Percentiles rank a stretch among this genome's conserved stretches.
Evolutionary conservation across 148 eudicot genomes (phyloP).

Genomic region (Rhododendron ovatum): DNA sequence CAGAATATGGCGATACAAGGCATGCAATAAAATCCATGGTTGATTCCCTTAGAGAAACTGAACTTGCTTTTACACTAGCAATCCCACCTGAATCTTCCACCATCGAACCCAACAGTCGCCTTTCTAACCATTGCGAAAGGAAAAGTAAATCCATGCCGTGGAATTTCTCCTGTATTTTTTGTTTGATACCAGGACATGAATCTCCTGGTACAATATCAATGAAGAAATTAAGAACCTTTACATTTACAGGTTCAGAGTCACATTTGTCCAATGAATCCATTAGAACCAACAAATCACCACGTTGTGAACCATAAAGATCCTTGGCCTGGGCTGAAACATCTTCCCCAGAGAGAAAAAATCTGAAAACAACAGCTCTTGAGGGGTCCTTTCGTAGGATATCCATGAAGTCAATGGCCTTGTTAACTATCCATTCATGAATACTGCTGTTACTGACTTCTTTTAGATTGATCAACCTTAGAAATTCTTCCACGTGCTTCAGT

Average conservation of each 20-base stretch:
- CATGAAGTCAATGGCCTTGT: conserved; percentile 60
- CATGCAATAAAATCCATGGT: conserved; percentile 67
- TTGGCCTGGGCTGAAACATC: conserved; percentile 43
- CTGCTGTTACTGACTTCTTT: conserved; percentile 32
- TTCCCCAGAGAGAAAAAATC: conserved; percentile 56
- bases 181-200: conserved; percentile 46
- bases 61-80: conserved; percentile 49
- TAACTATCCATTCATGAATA: conserved; percentile 53
- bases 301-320: conserved; percentile 60
- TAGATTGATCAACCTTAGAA: conserved; percentile 37
- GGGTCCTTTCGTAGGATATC: conserved; percentile 63
- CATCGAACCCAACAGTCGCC: conserved; percentile 59
- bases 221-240: conserved; percentile 73
- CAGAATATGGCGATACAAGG: conserved; percentile 55
- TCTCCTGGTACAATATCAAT: conserved; percentile 65
- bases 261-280: conserved; percentile 74
- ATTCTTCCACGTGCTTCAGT: conserved; percentile 69
- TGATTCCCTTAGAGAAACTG: conserved; percentile 71
- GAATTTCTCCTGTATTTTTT: conserved; percentile 59
- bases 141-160: conserved; percentile 52
- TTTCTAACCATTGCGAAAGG: conserved; percentile 85
- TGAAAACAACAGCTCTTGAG: conserved; percentile 41
- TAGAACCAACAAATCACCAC: conserved; percentile 73
- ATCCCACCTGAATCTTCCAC: conserved; percentile 43
- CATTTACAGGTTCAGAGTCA: conserved; percentile 62